Evolutionary conservation across 169 alveolate species (phyloP).

Genomic region (Theileria parva): DNA sequence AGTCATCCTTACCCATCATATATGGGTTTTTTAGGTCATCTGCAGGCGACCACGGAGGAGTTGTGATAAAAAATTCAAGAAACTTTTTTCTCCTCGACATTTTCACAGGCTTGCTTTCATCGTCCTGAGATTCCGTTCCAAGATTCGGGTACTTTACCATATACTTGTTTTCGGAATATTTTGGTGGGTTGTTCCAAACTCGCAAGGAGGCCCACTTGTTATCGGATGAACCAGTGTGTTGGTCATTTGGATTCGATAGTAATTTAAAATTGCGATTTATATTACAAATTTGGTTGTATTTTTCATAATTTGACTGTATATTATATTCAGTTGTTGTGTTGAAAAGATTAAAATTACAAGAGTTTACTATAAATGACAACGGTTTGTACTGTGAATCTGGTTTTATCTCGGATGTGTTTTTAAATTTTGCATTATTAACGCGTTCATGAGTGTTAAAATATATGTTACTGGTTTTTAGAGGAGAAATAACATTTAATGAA

Average conservation of each 20-base stretch:
- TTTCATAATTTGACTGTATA: background rate
- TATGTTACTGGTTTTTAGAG: background rate
- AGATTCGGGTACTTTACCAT: background rate
- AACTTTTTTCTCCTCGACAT: background rate
- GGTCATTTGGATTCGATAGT: background rate
- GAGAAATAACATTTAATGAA: background rate
- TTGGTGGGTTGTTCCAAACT: background rate
- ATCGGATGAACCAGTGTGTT: background rate
- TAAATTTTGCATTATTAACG: background rate
- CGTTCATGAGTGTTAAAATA: background rate
- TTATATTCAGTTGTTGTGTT: background rate
- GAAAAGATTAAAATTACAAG: background rate
- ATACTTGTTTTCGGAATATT: background rate
- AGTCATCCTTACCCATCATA: slow-evolving; percentile 7
- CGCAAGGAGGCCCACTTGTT: background rate
- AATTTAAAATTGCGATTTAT: slow-evolving; percentile 9
- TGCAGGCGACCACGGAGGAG: slow-evolving; percentile 10
- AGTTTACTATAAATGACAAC: background rate
- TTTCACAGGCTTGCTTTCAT: background rate
- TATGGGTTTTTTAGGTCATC: slow-evolving; percentile 43
- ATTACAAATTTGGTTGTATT: background rate
- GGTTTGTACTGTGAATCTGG: slow-evolving; percentile 4
- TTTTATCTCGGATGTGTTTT: slow-evolving; percentile 2
- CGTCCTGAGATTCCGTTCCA: background rate
- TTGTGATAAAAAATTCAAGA: background rate